Base-by-base conservation (phyloP, 2,329 filamentous ascomycete genomes). In the Stagonosporopsis cucurbitacearum region DNA sequence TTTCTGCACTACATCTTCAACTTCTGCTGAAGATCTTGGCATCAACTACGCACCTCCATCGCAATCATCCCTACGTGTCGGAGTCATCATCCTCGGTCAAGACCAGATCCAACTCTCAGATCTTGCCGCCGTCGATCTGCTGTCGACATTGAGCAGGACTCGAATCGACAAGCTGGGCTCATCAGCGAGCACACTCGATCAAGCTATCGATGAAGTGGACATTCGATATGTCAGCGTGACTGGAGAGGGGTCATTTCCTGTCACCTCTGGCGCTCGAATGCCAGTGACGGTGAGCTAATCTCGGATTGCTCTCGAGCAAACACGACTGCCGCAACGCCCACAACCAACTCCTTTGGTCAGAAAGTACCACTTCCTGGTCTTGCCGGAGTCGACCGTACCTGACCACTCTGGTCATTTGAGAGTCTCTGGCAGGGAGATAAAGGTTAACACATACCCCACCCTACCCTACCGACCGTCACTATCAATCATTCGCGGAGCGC, bases 271-370 rank as follows among this genome's bases (percentile, higher is more conserved):
- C 54, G 63, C 67, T 49, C 68, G 72, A 45, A 73, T 75, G 62
- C 70, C 71, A 60, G 69, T 73, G 56, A 75, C 73, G 70, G 73
- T 75, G 68, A 74, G 70, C 67, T 69, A 62, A 63, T 56, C 57
- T 65, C 62, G 63, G 63, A 60, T 70, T 66, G 65, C 62, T 65
- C 56, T 57, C 44, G 54, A 64, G 59, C 63, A 46, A 64, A 55
- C 63, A 66, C 61, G 52, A 63, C 41, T 58, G 46, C 49, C 51
- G 48, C 42, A 54, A 51, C 55, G 44, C 25, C 46, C 50, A 45
- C 47, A 61, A 57, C 64, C 66, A 59, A 66, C 64, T 70, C 66
- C 68, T 65, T 56, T 62, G 65, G 65, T 67, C 67, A 70, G 68
- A 62, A 68, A 71, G 58, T 53, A 46, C 63, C 60, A 58, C 62